Evolutionary conservation across 208 protist genomes (phyloP), one percentile per base, ranked within the genome.

Genomic region (Crithidia expoeki): DNA sequence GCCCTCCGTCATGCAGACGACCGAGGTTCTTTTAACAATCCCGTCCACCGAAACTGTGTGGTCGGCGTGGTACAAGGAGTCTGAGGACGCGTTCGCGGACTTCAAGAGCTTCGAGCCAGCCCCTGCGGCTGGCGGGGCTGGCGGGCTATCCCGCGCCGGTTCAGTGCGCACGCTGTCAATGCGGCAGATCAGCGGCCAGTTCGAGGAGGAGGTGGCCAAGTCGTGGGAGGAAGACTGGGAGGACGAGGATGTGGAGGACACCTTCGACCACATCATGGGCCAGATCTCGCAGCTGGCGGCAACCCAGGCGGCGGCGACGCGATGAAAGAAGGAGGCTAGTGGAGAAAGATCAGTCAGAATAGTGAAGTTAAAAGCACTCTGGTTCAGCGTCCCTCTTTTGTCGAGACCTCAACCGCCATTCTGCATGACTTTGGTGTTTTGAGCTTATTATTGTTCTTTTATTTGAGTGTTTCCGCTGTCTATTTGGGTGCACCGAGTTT

Each of bases 221-320:
- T 89, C 83, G 38, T 96, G 89, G 88, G 89, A 96, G 59, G 92
- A 96, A 79, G 92, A 96, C 68, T 96, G 92, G 92, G 92, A 96
- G 69, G 92, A 96, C 76, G 92, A 96, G 67, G 92, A 96, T 58
- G 76, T 94, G n/a, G 89, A 94, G 64, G 92, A 96, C 76, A 96
- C 92, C 44, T 94, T 94, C 61, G 92, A 96, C 58, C 65, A 82
- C 23, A 89, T 94, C 44, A 96, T 96, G 80, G 92, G 89, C 5
- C 76, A 88, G 57, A 94, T 96, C 55, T 81, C 79, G 1, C 76
- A 85, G 50, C 66, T 84, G 7, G 79, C 85, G 42, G 86, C 83
- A 25, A 83, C 81, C 9, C 36, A 40, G 12, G 62, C 52, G 55
- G 89, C 74, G 0, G 86, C 85, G 6, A 79, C 76, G 34, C 74